Evolutionary conservation across 1,284 basidiomycete species (phyloP), one percentile per base, ranked within the genome.

Genomic region (Tausonia pullulans): DNA sequence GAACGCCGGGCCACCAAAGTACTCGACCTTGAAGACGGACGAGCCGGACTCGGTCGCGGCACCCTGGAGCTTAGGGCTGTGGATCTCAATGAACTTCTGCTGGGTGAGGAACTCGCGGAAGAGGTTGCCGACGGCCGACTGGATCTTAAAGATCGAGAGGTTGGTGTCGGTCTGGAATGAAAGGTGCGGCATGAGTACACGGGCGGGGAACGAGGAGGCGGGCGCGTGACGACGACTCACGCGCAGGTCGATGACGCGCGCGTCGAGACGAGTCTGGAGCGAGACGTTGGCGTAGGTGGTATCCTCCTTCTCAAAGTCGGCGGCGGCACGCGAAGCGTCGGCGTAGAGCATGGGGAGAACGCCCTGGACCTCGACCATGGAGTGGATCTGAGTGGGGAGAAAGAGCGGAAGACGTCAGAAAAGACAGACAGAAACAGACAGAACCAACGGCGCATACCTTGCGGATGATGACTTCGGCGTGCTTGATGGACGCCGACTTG

Each of bases 21-120:
- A 99, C 73, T 84, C 83, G 61, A 99, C 92, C 81, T 94, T 94
- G 83, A 99, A 99, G 51, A 99, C 96, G 48, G 87, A 90, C 16
- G 96, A 90, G 11, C 96, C 96, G 48, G 87, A 91, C 78, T 98
- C 96, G 6, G 96, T 98, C 5, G 96, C 95, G 43, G 95, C 89
- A 58, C 90, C 94, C 76, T 98, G 94, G 6, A 99, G 83, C 78
- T 98, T 99, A 14, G 96, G 95, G 68, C 90, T 92, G 78, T 98
- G 96, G 69, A 99, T 98, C 78, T 98, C 95, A 63, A 86, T 84
- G 74, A 96, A 96, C 46, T 86, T 86, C 65, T 87, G 78, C 49
- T 75, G 77, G 71, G 85, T 84, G 66, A 99, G 81, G 78, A 85
- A 90, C 67, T 89, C 83, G 59, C 95, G 85, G 86, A 98, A 98